Conservation (phyloP, 257 asterid species). For the Nicotiana attenuata region DNA sequence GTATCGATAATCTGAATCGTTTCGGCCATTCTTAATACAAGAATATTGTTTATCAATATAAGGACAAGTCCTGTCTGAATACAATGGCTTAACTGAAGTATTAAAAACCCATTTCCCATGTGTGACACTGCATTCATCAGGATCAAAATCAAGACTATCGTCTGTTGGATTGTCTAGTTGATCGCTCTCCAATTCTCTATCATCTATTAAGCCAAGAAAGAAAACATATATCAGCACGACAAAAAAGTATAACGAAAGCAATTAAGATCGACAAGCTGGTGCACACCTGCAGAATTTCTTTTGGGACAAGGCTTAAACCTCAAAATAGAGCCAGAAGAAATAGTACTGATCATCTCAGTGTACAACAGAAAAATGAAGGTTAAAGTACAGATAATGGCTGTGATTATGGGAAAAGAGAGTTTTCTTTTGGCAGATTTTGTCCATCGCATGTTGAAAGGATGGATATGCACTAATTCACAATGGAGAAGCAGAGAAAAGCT, state of each 20-base stretch:
- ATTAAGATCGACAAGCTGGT: not conserved
- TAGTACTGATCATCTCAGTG: slow-evolving; percentile 43
- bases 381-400: slow-evolving; percentile 33
- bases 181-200: slow-evolving; percentile 19
- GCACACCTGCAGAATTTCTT: slow-evolving; percentile 24
- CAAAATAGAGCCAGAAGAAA: slow-evolving; percentile 27
- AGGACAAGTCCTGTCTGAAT: slow-evolving; percentile 65
- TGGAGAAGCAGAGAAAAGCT: not conserved
- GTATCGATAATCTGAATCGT: no score
- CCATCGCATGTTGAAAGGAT: slow-evolving; percentile 37
- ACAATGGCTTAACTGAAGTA: slow-evolving; percentile 54
- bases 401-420: slow-evolving; percentile 16
- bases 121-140: slow-evolving; percentile 58
- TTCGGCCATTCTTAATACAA: no score
- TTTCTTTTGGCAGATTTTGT: slow-evolving; percentile 36
- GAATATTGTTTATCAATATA: slow-evolving; percentile 46
- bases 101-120: slow-evolving; percentile 84
- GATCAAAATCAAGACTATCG: slow-evolving; percentile 67
- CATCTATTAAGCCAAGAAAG: slow-evolving; percentile 22
- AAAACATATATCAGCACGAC: not conserved
- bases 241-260: not conserved
- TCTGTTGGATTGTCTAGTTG: slow-evolving; percentile 49
- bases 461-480: not conserved
- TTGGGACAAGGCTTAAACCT: slow-evolving; percentile 49
- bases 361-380: slow-evolving; percentile 49